Evolutionary conservation across 371 early-diverging fungal genomes (phyloP).

Genomic region (Mortierella sp.): DNA sequence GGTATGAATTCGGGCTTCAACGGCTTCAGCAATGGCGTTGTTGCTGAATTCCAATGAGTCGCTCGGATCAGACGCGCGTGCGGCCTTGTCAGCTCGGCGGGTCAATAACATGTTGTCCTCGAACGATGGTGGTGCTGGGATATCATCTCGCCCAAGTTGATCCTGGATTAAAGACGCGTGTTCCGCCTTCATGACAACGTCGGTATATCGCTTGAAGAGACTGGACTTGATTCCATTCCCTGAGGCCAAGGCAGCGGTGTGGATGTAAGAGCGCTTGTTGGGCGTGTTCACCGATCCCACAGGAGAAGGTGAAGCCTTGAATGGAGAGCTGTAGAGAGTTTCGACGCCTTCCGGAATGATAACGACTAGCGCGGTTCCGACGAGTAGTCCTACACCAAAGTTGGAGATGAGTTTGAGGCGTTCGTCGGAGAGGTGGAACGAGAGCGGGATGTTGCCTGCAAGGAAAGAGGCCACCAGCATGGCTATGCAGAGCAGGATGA

Average conservation of each 20-base stretch:
- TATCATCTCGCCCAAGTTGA: conserved; percentile 17
- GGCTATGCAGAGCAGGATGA: conserved; percentile 77
- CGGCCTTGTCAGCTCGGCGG: conserved; percentile 11
- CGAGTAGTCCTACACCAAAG: conserved; percentile 91
- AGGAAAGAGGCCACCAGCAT: conserved; percentile 90
- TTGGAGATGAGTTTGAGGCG: conserved; percentile 80
- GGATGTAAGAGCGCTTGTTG: conserved; percentile 28
- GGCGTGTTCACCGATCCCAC: conserved; percentile 12
- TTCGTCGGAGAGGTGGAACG: conserved; percentile 78
- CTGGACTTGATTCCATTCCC: conserved; percentile 1
- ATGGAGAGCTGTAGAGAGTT: conserved; percentile 71
- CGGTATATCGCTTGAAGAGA: conserved; percentile 12
- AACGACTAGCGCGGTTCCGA: conserved; percentile 90
- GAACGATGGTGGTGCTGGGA: conserved; percentile 10
- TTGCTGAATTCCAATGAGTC: background rate
- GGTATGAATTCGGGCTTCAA: background rate
- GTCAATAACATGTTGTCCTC: conserved; percentile 42
- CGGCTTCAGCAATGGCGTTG: background rate
- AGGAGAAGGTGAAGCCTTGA: conserved; percentile 6
- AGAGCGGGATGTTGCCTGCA: conserved; percentile 87
- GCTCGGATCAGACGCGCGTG: background rate
- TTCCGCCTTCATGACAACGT: conserved; percentile 13
- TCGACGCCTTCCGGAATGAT: conserved; percentile 96
- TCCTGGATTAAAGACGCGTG: conserved; percentile 25
- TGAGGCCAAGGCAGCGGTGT: conserved; percentile 10